phyloP scores from a whole-genome alignment of 129 eudicot genomes.

The Artemisia tridentata region DNA sequence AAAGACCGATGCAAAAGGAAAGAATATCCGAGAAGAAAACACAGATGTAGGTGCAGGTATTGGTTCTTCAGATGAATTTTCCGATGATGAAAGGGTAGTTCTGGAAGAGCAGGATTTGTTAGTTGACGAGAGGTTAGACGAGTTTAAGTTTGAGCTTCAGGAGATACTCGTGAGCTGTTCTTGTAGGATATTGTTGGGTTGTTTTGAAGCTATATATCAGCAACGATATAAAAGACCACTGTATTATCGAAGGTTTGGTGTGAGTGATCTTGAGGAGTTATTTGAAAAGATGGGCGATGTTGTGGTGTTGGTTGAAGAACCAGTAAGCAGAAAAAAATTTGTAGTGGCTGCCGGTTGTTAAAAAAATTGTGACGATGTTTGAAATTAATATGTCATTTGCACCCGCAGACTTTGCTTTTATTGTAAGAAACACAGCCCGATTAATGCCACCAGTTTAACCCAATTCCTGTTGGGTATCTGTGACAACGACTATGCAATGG shows the following conservation, averaged over 20 bases:
- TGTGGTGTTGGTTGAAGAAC: constrained; percentile 69
- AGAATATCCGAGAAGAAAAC: constrained; percentile 51
- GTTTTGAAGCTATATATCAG: constrained; percentile 78
- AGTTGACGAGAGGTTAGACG: constrained; percentile 38
- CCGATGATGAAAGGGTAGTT: constrained; percentile 53
- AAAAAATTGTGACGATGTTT: not conserved
- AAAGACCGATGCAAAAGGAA: constrained; percentile 59
- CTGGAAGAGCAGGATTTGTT: constrained; percentile 31
- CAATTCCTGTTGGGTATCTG: too few relatives aligned
- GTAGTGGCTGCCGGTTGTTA: constrained; percentile 63
- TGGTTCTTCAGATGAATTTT: constrained; percentile 77
- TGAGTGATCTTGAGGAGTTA: constrained; percentile 65
- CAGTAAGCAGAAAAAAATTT: constrained; percentile 62
- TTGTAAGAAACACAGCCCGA: too few relatives aligned
- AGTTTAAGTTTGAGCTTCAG: constrained; percentile 74
- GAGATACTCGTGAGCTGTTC: constrained; percentile 91
- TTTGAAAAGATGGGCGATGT: constrained; percentile 82
- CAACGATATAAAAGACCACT: constrained; percentile 70
- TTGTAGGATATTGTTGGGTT: constrained; percentile 56
- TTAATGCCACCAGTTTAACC: too few relatives aligned
- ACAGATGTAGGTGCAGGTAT: constrained; percentile 24
- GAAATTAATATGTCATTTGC: not conserved
- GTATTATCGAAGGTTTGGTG: constrained; percentile 74
- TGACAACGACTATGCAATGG: not conserved
- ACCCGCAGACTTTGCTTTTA: not conserved